A percentile compares a stretch with the other conserved stretches of the same genome.
Conservation (phyloP, 73 alveolate species). For the Stentor coeruleus region DNA sequence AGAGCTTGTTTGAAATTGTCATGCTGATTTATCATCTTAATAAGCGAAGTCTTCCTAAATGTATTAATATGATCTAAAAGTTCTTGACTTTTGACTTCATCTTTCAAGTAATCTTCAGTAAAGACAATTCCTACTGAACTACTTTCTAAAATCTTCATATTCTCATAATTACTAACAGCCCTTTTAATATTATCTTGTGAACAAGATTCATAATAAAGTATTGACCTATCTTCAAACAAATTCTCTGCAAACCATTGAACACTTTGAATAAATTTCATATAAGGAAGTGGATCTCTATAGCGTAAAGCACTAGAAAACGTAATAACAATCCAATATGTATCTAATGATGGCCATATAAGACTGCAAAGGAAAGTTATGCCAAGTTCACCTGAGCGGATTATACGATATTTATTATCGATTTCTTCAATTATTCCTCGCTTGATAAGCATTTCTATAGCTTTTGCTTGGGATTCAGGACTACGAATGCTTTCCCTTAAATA, state of each 20-base stretch:
- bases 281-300: slow-evolving; percentile 27
- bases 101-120: background rate
- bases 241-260: slow-evolving; percentile 78
- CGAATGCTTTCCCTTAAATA: slow-evolving; percentile 44
- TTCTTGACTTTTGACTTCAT: slow-evolving; percentile 25
- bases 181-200: slow-evolving; percentile 62
- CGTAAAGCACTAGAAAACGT: slow-evolving; percentile 53
- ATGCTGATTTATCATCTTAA: background rate
- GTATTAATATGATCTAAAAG: slow-evolving; percentile 16
- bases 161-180: slow-evolving; percentile 33
- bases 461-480: slow-evolving; percentile 32
- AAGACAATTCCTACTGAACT: background rate
- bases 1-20: slow-evolving; percentile 17
- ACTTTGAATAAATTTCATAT: slow-evolving; percentile 35
- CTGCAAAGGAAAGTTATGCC: slow-evolving; percentile 58
- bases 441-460: slow-evolving; percentile 41
- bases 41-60: slow-evolving; percentile 22
- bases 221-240: slow-evolving; percentile 65
- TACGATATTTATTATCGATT: slow-evolving; percentile 28
- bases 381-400: slow-evolving; percentile 39
- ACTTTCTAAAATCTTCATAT: background rate
- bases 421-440: slow-evolving; percentile 47
- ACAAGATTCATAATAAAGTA: slow-evolving; percentile 69
- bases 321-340: slow-evolving; percentile 78
- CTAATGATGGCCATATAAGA: slow-evolving; percentile 80